A percentile compares a stretch with the other conserved stretches of the same genome.
phyloP scores from a whole-genome alignment of 345 rosid species.

The Noccaea caerulescens region DNA sequence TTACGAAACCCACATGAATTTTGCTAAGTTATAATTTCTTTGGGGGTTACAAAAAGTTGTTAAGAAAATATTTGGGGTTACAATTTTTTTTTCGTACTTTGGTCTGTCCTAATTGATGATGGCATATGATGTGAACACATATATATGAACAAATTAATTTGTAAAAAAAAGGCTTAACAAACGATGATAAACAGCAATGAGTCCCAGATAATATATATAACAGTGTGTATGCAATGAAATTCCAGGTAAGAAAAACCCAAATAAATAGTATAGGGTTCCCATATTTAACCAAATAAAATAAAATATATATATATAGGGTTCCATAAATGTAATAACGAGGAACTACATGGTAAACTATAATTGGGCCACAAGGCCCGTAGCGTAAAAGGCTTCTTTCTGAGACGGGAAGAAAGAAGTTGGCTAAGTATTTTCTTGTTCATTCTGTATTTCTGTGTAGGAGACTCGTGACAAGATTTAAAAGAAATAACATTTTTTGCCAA shows the following conservation, averaged over 20 bases:
- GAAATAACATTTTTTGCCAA: not conserved
- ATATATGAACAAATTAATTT: not conserved
- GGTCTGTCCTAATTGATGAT: slow-evolving; percentile 2
- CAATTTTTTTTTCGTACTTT: not conserved
- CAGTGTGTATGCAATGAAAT: not conserved
- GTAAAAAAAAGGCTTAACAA: not conserved
- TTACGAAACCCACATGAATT: slow-evolving; percentile 45
- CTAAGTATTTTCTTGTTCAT: not conserved
- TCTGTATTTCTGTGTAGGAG: not conserved
- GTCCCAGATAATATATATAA: not conserved
- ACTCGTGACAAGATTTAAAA: too few relatives aligned
- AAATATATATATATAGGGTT: not conserved
- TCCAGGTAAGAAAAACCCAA: not conserved
- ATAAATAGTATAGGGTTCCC: too few relatives aligned
- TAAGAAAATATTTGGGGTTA: slow-evolving; percentile 17
- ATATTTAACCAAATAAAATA: too few relatives aligned
- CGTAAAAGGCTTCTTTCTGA: slow-evolving; percentile 3
- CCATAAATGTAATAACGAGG: not conserved
- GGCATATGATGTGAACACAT: slow-evolving; percentile 13
- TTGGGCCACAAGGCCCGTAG: slow-evolving; percentile 12
- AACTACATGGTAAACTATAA: not conserved
- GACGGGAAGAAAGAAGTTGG: not conserved
- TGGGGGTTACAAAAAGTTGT: slow-evolving; percentile 42
- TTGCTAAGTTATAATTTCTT: slow-evolving; percentile 33
- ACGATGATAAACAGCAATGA: not conserved